These are phyloP conservation scores for Colletotrichum higginsianum DNA, from an alignment of 2,329 filamentous ascomycete species.

Conservation along the genomic window DNA sequence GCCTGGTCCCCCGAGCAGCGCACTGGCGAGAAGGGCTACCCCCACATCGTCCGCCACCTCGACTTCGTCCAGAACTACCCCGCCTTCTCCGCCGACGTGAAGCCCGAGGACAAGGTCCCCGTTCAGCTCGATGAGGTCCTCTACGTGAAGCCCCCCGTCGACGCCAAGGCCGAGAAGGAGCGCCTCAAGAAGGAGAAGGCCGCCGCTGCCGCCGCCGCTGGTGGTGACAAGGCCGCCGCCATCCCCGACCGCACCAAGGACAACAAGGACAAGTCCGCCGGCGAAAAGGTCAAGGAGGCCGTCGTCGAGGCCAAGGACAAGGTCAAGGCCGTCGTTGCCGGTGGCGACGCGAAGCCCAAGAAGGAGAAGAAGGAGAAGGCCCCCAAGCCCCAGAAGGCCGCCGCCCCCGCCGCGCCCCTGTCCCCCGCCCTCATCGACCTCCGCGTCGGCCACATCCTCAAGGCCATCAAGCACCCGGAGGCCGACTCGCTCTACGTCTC, in stretches of 20 bases:
- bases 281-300: slow-evolving; percentile 63
- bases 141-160: slow-evolving; percentile 89
- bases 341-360: slow-evolving; percentile 65
- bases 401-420: slow-evolving; percentile 80
- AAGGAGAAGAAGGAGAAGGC: slow-evolving; percentile 95
- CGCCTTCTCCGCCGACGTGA: slow-evolving; percentile 79
- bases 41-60: slow-evolving; percentile 90
- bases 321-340: slow-evolving; percentile 58
- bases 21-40: slow-evolving; percentile 89
- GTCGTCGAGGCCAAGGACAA: slow-evolving; percentile 64
- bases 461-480: slow-evolving; percentile 95
- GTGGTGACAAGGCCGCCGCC: slow-evolving; percentile 61
- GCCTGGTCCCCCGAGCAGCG: slow-evolving; percentile 88
- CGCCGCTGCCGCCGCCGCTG: slow-evolving; percentile 68
- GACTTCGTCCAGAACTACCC: slow-evolving; percentile 96
- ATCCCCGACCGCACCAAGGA: slow-evolving; percentile 75
- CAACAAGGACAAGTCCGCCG: slow-evolving; percentile 68
- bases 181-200: slow-evolving; percentile 97
- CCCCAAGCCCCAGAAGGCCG: slow-evolving; percentile 79
- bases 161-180: slow-evolving; percentile 96
- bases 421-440: slow-evolving; percentile 93
- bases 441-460: slow-evolving; percentile 96
- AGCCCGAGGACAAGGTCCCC: slow-evolving; percentile 80
- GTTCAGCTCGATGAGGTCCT: slow-evolving; percentile 86
- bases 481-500: slow-evolving; percentile 96